Conservation (phyloP, 371 early-diverging fungal species). For the Mortierella sp. region DNA sequence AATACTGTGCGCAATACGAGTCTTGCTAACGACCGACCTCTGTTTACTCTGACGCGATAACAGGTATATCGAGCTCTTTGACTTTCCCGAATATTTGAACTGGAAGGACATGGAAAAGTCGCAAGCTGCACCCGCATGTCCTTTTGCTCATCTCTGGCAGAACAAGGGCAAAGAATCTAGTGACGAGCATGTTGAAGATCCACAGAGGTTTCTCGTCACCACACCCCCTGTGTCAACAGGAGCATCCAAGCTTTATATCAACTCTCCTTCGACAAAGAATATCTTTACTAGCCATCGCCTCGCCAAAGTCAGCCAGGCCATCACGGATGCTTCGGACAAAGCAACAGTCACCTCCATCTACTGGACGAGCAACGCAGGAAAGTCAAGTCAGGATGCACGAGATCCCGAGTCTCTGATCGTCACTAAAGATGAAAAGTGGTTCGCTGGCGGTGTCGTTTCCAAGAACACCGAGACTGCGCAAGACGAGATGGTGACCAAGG, state of each 20-base stretch:
- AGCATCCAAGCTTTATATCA: conserved; percentile 27
- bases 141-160: conserved; percentile 71
- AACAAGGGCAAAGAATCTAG: conserved; percentile 57
- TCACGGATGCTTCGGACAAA: conserved; percentile 1
- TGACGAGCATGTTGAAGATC: conserved; percentile 32
- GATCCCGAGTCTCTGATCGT: conserved; percentile 48
- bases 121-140: conserved; percentile 58
- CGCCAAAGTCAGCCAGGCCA: conserved; percentile 34
- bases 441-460: conserved; percentile 31
- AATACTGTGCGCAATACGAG: too few relatives aligned
- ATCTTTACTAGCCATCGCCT: conserved; percentile 26
- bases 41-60: not conserved
- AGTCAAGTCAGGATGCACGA: conserved; percentile 15
- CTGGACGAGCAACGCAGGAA: conserved; percentile 41
- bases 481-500: conserved; percentile 13
- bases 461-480: conserved; percentile 5
- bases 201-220: conserved; percentile 29
- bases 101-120: conserved; percentile 60
- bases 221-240: conserved; percentile 38
- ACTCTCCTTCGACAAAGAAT: conserved; percentile 41
- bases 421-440: conserved; percentile 50
- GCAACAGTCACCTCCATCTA: conserved; percentile 26
- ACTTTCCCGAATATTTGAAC: conserved; percentile 56
- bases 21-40: too few relatives aligned
- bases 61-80: conserved; percentile 60